Base-by-base conservation (phyloP, 345 rosid genomes). In the Euclidium syriacum region DNA sequence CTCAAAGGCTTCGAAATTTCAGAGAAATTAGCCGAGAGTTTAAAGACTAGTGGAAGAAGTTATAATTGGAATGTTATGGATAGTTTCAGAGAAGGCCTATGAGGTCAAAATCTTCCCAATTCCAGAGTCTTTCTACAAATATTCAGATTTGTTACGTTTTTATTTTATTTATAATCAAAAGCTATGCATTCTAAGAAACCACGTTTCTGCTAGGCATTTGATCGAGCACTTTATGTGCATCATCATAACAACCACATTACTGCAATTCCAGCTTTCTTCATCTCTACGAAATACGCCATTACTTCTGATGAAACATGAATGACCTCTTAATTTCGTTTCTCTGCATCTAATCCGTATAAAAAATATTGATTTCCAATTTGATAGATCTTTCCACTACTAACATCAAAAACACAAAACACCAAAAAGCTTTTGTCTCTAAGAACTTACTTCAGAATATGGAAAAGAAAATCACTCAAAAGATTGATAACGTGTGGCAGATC, bases 191-290 rank as follows among this genome's bases (percentile, higher is more conserved):
- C 94, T 94, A 88, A 42, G 86, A 77, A 51, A 86, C 78, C 25
- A 80, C 84, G 67, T 88, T 86, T 56, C 69, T 82, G 3, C 27
- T 50, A 1, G 79, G 72, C 88, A 85, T 84, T 70, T 70, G 70
- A 27, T 79, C 83, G 30, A 88, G 85, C 72, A 84, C 52, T 24
- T 66, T 65, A 62, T 63, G 54, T 2, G 88, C 95, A 15, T 70
- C 68, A 54, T 49, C 65, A 50, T 77, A 38, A 43, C 69, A 66
- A 41, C 90, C 84, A 50, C 81, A 80, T 61, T 62, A 81, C 84
- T 41, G 19, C 77, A 58, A 76, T 65, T 38, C 64, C 69, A 10
- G 66, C 72, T 52, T 62, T 78, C 61, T 41, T 73, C 90, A 86
- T 82, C 20, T 66, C 64, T 42, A 51, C 41, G 38, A 80, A 84